phyloP scores from a whole-genome alignment of 1,284 basidiomycete species.

The Phylloboletellus chloephorus region DNA sequence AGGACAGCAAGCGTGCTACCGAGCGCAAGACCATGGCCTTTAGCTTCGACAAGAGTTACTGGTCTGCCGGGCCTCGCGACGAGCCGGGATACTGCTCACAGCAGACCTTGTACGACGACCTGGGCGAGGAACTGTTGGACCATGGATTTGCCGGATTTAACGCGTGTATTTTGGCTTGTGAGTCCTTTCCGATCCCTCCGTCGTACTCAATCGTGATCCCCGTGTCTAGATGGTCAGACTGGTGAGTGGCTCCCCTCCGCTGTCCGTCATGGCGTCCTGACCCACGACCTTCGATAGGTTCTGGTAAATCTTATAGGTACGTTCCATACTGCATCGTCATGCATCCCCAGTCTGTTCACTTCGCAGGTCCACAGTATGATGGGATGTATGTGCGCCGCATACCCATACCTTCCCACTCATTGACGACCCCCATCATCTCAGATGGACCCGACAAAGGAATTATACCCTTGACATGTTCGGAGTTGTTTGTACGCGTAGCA shows the following conservation, averaged over 20 bases:
- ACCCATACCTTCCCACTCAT: constrained; percentile 16
- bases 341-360: constrained; percentile 2
- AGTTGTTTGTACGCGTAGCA: constrained; percentile 83
- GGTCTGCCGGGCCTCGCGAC: constrained; percentile 86
- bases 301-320: constrained; percentile 84
- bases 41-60: constrained; percentile 94
- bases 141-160: constrained; percentile 97
- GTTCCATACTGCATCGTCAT: constrained; percentile 24
- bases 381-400: constrained; percentile 71
- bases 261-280: constrained; percentile 8
- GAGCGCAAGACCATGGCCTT: constrained; percentile 88
- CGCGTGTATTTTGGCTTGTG: constrained; percentile 95
- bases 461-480: constrained; percentile 91
- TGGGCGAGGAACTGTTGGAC: constrained; percentile 91
- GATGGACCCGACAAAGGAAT: constrained; percentile 97
- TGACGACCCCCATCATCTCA: constrained; percentile 30
- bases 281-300: constrained; percentile 46
- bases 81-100: constrained; percentile 89
- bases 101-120: constrained; percentile 89
- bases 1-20: constrained; percentile 71
- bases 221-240: constrained; percentile 71
- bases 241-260: constrained; percentile 44
- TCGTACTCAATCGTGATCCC: constrained; percentile 6
- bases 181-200: constrained; percentile 37
- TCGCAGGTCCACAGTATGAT: constrained; percentile 71